phyloP scores from a whole-genome alignment of 1,139 yeast genomes.

The Kluyveromyces marxianus region DNA sequence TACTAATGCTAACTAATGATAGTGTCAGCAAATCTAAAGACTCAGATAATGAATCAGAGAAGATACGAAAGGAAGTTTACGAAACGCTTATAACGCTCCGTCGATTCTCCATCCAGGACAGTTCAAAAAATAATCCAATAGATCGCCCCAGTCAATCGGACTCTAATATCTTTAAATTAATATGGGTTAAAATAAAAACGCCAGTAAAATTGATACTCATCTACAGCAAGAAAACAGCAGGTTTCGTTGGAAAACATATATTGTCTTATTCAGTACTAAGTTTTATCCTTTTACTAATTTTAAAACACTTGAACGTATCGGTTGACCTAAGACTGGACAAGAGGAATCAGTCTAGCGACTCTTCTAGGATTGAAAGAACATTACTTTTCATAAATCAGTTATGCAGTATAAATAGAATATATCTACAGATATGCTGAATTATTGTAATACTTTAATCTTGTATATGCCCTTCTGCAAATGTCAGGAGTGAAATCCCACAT shows the following conservation, averaged over 20 bases:
- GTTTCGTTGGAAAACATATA: not conserved
- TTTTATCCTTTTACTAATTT: not conserved
- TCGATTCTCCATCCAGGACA: not conserved
- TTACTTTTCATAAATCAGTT: not conserved
- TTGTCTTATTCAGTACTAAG: not conserved
- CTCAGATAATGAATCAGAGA: slow-evolving; percentile 7
- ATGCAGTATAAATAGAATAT: not conserved
- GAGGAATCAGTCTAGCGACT: not conserved
- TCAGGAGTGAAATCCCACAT: too few relatives aligned
- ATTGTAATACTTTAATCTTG: too few relatives aligned
- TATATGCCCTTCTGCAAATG: too few relatives aligned
- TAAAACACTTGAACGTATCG: not conserved
- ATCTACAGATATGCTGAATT: not conserved
- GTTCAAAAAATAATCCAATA: not conserved
- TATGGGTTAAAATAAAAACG: not conserved
- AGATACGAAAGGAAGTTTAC: slow-evolving; percentile 9
- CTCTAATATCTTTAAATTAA: too few relatives aligned
- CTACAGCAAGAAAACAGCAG: not conserved
- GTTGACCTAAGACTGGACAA: not conserved
- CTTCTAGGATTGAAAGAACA: not conserved
- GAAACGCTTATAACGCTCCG: slow-evolving; percentile 6
- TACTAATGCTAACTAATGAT: slow-evolving; percentile 8
- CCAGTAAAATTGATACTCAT: not conserved
- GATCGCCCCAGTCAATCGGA: too few relatives aligned
- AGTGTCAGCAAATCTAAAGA: not conserved